Evolutionary conservation across 1,284 basidiomycete genomes (phyloP), one percentile per base, ranked within the genome.

Genomic region (Meripilus lineatus): DNA sequence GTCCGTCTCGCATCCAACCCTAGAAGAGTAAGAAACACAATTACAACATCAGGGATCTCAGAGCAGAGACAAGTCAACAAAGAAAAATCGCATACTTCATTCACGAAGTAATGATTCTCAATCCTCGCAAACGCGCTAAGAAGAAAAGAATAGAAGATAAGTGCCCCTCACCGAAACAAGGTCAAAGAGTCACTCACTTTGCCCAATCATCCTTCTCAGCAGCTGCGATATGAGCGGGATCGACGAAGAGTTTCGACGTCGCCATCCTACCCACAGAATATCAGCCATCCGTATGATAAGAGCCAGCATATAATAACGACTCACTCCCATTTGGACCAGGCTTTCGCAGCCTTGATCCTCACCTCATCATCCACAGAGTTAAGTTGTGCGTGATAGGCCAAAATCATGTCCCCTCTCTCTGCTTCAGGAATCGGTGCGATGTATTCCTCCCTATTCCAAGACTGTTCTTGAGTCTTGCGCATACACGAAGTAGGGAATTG

Each of bases 31-130:
- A n/a, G n/a, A n/a, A n/a, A n/a, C n/a, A n/a, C 18, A n/a, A 6
- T 32, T 5, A 13, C 10, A 14, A 28, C 18, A 36, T 36, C 42
- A 21, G 26, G 3, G 15, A 35, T 14, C 7, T 8, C 17, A 10
- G n/a, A n/a, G n/a, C n/a, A n/a, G n/a, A n/a, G n/a, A n/a, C n/a
- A n/a, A n/a, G n/a, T n/a, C n/a, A n/a, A n/a, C n/a, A n/a, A n/a
- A n/a, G n/a, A n/a, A n/a, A n/a, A 5, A 44, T 26, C 4, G 58
- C 71, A 40, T 46, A 84, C 82, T 34, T 77, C 75, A 56, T 91
- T 89, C 40, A 91, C 70, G 58, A 96, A 95, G 64, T 89, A 97
- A 59, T 96, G 93, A 57, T 91, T 90, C 68, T 96, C 93, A 49
- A 96, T 94, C 36, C 84, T 70, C 4, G 93, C 90, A 62, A 93